Conservation (phyloP, 164 flowering plant genomes). For the Dillenia suffruticosa region DNA sequence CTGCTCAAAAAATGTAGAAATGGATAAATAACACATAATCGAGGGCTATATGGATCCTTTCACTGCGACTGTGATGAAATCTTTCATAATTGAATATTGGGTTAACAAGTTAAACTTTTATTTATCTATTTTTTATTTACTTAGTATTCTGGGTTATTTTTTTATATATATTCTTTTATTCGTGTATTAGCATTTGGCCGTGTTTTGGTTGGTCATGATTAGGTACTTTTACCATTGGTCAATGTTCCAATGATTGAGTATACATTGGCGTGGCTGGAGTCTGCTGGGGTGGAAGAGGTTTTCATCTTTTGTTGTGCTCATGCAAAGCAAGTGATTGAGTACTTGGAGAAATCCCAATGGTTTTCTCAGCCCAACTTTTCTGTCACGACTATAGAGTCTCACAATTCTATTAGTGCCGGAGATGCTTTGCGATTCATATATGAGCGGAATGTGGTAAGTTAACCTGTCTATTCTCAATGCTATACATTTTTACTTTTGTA, state of each 20-base stretch:
- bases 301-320: conserved; percentile 95
- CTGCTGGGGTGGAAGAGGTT: conserved; percentile 93
- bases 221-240: conserved; percentile 86
- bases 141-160: too few relatives aligned
- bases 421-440: conserved; percentile 90
- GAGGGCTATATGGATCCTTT: too few relatives aligned
- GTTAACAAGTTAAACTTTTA: too few relatives aligned
- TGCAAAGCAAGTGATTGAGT: conserved; percentile 73
- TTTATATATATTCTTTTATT: too few relatives aligned
- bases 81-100: too few relatives aligned
- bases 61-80: too few relatives aligned
- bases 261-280: conserved; percentile 92
- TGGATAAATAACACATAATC: too few relatives aligned
- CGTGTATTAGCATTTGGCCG: too few relatives aligned
- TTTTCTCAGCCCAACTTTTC: conserved; percentile 56
- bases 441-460: conserved; percentile 79
- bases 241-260: conserved; percentile 93
- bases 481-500: too few relatives aligned
- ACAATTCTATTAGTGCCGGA: conserved; percentile 78
- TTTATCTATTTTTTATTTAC: too few relatives aligned
- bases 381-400: conserved; percentile 74
- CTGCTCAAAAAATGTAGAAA: too few relatives aligned
- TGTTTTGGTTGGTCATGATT: neutral
- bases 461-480: too few relatives aligned
- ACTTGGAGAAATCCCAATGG: conserved; percentile 78